phyloP scores from a whole-genome alignment of 495 filamentous ascomycete genomes.

The Venustampulla echinocandica region DNA sequence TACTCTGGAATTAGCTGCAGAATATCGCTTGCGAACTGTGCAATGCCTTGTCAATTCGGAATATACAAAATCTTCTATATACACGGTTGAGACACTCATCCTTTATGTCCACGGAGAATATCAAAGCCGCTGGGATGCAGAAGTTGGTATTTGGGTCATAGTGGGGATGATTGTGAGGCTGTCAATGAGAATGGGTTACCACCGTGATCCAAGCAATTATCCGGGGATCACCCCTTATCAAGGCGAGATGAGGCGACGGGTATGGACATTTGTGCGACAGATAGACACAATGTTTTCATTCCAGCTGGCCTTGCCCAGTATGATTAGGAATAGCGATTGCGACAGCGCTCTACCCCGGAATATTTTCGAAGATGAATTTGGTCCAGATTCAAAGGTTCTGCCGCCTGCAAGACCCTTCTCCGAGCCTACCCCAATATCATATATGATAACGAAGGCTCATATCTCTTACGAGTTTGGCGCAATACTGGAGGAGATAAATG shows the following conservation, averaged over 20 bases:
- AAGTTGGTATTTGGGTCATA: conserved; percentile 74
- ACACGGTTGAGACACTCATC: conserved; percentile 83
- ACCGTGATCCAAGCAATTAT: conserved; percentile 82
- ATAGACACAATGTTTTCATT: conserved; percentile 85
- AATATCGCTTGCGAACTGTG: conserved; percentile 73
- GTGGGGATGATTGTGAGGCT: conserved; percentile 72
- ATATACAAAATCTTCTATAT: conserved; percentile 76
- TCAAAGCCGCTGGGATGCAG: conserved; percentile 67
- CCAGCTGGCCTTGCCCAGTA: conserved; percentile 80
- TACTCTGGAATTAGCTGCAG: conserved; percentile 65
- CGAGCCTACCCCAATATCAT: conserved; percentile 80
- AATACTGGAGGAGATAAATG: conserved; percentile 42
- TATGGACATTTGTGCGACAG: conserved; percentile 79
- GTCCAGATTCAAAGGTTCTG: conserved; percentile 64
- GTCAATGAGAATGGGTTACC: conserved; percentile 92
- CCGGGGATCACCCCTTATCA: conserved; percentile 76
- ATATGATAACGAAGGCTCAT: conserved; percentile 71
- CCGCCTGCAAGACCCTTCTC: conserved; percentile 63
- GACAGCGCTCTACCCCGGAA: conserved; percentile 85
- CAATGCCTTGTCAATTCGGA: conserved; percentile 83
- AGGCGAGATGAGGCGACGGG: conserved; percentile 81
- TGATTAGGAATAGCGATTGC: conserved; percentile 73
- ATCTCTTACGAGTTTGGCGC: conserved; percentile 35
- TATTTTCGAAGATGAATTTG: conserved; percentile 89
- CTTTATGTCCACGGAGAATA: conserved; percentile 81